Evolutionary conservation across 495 filamentous ascomycete species (phyloP), one percentile per base, ranked within the genome.

Genomic region (Talaromyces proteolyticus): DNA sequence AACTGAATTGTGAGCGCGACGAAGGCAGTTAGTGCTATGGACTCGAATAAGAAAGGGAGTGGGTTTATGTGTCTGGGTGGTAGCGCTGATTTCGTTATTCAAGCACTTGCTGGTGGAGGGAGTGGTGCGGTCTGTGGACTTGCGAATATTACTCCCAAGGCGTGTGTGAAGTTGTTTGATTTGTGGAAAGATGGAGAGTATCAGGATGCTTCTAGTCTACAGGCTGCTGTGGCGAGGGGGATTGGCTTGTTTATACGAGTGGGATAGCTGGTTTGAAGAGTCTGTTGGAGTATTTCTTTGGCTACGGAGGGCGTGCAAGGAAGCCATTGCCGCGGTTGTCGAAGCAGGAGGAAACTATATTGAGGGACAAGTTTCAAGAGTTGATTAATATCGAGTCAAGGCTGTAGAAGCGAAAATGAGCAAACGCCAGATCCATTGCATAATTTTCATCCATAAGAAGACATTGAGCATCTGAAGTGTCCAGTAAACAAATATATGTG

Each of bases 201-300:
- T 24, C 67, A 74, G 20, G 79, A 86, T 58, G 85, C 87, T 0
- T 68, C 77, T 60, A 75, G 72, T 47, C 63, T 88, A 68, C 87
- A 89, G 66, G 81, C 80, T 23, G 67, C 86, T 29, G 74, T 90
- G 18, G 80, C 84, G 12, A 64, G 78, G 87, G 83, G 24, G 87
- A 91, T 70, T 89, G 87, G 87, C 79, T 78, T 12, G 83, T 79
- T 25, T 88, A 87, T 54, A 77, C 86, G 53, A 78, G 81, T 48
- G 87, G 86, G 24, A 81, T 90, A 47, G 77, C 87, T 18, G 85
- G 82, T 34, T 84, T 82, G 58, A 91, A 91, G 73, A 76, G 76
- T 48, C 81, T 77, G 6, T 57, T 91, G 57, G 66, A 85, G 58
- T 66, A 70, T 24, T 76, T 74, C 58, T 76, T 79, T 55, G 81